These are phyloP conservation scores for Aquilaria sinensis DNA, from an alignment of 345 rosid genomes.

Conservation along the genomic window DNA sequence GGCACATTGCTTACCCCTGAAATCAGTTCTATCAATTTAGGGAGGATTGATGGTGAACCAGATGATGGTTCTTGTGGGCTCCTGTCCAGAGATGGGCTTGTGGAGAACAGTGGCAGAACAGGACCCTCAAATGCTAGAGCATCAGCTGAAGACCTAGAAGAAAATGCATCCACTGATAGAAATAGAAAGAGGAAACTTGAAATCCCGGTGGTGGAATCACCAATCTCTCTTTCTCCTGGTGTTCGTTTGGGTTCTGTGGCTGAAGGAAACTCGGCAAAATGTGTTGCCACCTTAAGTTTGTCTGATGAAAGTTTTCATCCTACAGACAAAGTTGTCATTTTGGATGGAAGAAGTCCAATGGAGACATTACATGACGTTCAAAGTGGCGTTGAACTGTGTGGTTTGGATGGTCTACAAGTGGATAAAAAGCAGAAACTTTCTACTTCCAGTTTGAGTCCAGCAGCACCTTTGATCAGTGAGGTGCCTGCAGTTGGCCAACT, in stretches of 20 bases:
- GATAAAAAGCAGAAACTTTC: constrained; percentile 27
- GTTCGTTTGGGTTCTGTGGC: constrained; percentile 21
- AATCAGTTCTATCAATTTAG: constrained; percentile 10
- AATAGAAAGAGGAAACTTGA: constrained; percentile 12
- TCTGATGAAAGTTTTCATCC: constrained; percentile 25
- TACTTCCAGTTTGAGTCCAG: constrained; percentile 22
- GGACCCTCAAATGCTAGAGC: constrained; percentile 15
- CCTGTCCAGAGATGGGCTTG: constrained; percentile 17
- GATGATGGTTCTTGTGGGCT: constrained; percentile 21
- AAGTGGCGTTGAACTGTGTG: constrained; percentile 20
- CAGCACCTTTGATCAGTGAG: constrained; percentile 18
- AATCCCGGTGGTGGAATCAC: constrained; percentile 26
- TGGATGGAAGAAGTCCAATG: constrained; percentile 17
- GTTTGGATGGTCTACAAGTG: constrained; percentile 19
- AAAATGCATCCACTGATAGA: constrained; percentile 16
- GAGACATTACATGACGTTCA: constrained; percentile 20
- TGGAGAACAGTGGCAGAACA: constrained; percentile 17
- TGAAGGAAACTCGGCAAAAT: constrained; percentile 21
- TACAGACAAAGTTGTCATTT: constrained; percentile 16
- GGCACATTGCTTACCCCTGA: constrained; percentile 13
- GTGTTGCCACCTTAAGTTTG: constrained; percentile 32
- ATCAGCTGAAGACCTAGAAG: constrained; percentile 21
- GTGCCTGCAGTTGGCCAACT: constrained; percentile 20
- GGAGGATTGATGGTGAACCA: constrained; percentile 10
- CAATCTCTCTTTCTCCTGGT: constrained; percentile 24